Percentiles rank a stretch among this genome's conserved stretches.
phyloP scores from a whole-genome alignment of 352 stramenopile species.

The Pythium brachiatum region DNA sequence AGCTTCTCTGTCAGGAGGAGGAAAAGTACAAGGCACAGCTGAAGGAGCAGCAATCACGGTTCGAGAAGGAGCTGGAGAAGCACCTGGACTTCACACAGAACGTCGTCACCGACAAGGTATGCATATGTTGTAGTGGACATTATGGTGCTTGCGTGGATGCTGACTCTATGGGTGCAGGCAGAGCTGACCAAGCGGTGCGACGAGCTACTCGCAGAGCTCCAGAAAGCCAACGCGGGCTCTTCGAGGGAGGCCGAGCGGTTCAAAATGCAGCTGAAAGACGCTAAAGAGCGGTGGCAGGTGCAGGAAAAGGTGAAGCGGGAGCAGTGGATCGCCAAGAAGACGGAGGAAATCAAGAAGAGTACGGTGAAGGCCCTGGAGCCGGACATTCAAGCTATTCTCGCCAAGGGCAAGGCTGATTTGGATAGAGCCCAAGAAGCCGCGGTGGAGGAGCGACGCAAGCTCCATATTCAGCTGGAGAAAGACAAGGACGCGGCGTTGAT shows the following conservation, averaged over 20 bases:
- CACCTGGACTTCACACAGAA: constrained; percentile 81
- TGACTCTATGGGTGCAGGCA: constrained; percentile 26
- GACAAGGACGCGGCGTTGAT: constrained; percentile 50
- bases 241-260: constrained; percentile 55
- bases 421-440: constrained; percentile 58
- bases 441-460: constrained; percentile 50
- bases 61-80: constrained; percentile 77
- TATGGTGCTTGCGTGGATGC: too few relatives aligned
- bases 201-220: constrained; percentile 64
- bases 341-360: constrained; percentile 84
- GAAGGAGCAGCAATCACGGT: constrained; percentile 51
- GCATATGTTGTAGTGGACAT: too few relatives aligned
- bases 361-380: constrained; percentile 75
- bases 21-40: constrained; percentile 49
- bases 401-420: constrained; percentile 69
- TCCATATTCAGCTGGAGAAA: constrained; percentile 57
- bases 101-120: constrained; percentile 76
- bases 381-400: constrained; percentile 78
- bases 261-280: constrained; percentile 76
- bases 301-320: constrained; percentile 72
- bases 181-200: constrained; percentile 69
- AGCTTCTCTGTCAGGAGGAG: constrained; percentile 47
- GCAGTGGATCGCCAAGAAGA: constrained; percentile 83
- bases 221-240: constrained; percentile 43
- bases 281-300: constrained; percentile 64